phyloP scores from a whole-genome alignment of 106 monocot genomes.

The Dendrobium huoshanense region DNA sequence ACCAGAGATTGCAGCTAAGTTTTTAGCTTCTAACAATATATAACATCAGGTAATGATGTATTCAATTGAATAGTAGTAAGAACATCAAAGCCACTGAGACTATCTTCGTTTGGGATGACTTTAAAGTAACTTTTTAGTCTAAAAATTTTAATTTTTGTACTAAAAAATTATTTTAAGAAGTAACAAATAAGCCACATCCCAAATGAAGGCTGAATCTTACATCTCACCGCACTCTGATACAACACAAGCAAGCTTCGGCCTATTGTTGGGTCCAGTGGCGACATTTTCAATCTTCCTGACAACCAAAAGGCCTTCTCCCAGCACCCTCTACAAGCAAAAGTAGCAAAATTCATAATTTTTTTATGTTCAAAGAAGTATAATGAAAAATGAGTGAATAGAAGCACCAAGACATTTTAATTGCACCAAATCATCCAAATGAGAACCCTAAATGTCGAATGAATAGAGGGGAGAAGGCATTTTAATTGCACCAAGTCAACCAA shows the following conservation, averaged over 20 bases:
- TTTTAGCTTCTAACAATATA: neutral
- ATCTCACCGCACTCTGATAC: slow-evolving; percentile 93
- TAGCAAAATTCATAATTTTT: neutral
- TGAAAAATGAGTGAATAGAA: no score
- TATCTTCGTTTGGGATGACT: no score
- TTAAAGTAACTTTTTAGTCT: no score
- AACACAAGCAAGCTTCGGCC: slow-evolving; percentile 74
- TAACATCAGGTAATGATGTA: neutral
- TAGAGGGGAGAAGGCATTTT: no score
- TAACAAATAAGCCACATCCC: no score
- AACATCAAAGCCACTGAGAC: neutral
- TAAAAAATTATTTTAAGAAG: no score
- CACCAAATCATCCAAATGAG: no score
- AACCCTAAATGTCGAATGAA: no score
- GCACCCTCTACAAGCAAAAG: slow-evolving; percentile 55
- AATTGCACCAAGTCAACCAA: no score
- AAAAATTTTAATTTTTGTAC: no score
- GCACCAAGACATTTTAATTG: no score
- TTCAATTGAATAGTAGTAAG: neutral
- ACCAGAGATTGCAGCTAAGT: neutral
- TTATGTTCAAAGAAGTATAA: no score
- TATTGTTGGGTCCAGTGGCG: slow-evolving; percentile 91
- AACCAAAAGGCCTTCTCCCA: slow-evolving; percentile 85
- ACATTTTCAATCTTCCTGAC: slow-evolving; percentile 92
- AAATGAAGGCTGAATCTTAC: slow-evolving; percentile 22